Evolutionary conservation across 2,329 filamentous ascomycete species (phyloP), one percentile per base, ranked within the genome.

Genomic region (Penicillium corylophilum): DNA sequence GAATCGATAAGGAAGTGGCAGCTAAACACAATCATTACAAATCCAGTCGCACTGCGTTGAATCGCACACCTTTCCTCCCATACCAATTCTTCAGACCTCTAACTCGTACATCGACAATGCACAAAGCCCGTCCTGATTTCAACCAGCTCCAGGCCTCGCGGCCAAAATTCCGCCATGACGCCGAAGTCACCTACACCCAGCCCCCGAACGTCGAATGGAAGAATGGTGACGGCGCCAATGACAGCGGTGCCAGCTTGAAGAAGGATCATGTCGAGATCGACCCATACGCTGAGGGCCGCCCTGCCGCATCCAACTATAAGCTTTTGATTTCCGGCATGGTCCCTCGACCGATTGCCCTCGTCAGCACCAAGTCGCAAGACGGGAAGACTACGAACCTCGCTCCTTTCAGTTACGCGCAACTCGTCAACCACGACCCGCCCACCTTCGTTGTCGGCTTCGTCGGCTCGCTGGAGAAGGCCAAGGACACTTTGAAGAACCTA

Each of bases 341-440:
- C 15, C 93, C 93, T 1, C 83, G 93, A 12, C 93, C 93, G 12
- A 87, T 96, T 41, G 83, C 82, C 1, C 84, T 86, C 56, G 71
- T 85, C 13, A 80, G 77, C 44, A 87, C 84, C 1, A 69, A 77
- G 31, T 79, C 76, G 2, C 74, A 74, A 35, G 87, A 91, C 64
- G 89, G 88, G 20, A 71, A 64, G 29, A 77, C 74, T 24, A 83
- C 82, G 15, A 97, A 96, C 73, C 79, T 96, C 2, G 90, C 92
- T 0, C 92, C 91, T 0, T 96, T 94, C 71, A 88, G 83, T 66
- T 96, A 94, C 76, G 90, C 91, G 70, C 87, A 90, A 69, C 73
- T 96, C 56, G 79, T 96, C 60, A 85, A 84, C 70, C 88, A 94
- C 69, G 92, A 96, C 68, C 93, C 92, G 4, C 92, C 92, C 0